Evolutionary conservation across 2,329 filamentous ascomycete species (phyloP).

Genomic region (Pseudomassariella vexata): DNA sequence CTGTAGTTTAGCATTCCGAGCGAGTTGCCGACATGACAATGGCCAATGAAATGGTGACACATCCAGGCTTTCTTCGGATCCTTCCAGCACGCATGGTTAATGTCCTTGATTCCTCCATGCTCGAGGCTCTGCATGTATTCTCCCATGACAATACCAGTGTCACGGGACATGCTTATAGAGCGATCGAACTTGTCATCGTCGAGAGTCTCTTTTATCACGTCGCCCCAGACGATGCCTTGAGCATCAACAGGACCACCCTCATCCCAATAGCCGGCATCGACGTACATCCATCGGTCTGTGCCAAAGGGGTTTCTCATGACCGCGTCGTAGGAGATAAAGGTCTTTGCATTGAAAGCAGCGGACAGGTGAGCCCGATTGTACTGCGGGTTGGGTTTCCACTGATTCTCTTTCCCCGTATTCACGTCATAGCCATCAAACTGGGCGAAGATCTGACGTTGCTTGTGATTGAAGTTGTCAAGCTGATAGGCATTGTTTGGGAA

Average conservation of each 20-base stretch:
- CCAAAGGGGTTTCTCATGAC: constrained; percentile 14
- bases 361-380: constrained; percentile 13
- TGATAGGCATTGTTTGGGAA: constrained; percentile 14
- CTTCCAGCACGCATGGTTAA: constrained; percentile 10
- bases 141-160: constrained; percentile 14
- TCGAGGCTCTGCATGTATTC: constrained; percentile 11
- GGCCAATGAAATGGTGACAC: constrained; percentile 12
- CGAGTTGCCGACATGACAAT: constrained; percentile 12
- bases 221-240: constrained; percentile 11
- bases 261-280: constrained; percentile 14
- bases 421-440: too few species aligned
- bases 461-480: constrained; percentile 11
- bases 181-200: constrained; percentile 11
- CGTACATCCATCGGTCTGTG: constrained; percentile 13
- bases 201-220: constrained; percentile 10
- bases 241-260: constrained; percentile 12
- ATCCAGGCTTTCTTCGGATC: constrained; percentile 10
- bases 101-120: constrained; percentile 5
- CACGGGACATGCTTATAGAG: constrained; percentile 8
- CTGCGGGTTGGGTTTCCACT: constrained; percentile 8
- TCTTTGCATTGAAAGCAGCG: constrained; percentile 14
- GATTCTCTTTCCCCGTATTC: not conserved
- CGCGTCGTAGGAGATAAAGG: constrained; percentile 15
- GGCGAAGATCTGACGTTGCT: constrained; percentile 8
- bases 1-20: constrained; percentile 14